Conservation (phyloP, 345 rosid genomes). For the Brassica juncea region DNA sequence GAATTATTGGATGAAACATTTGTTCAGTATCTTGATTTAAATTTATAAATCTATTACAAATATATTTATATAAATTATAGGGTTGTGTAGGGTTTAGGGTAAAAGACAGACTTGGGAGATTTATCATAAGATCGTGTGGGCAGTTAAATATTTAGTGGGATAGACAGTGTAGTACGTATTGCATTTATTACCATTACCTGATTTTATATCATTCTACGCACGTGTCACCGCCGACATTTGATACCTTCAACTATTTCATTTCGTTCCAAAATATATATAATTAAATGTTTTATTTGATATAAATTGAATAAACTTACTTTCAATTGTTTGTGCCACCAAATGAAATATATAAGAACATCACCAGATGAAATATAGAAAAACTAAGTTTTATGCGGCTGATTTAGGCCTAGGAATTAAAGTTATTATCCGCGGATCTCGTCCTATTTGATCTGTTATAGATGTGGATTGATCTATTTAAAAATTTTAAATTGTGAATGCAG, state of each 20-base stretch:
- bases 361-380: not conserved
- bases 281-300: not conserved
- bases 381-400: too few species aligned
- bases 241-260: slow-evolving; percentile 18
- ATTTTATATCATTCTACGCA: slow-evolving; percentile 31
- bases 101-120: slow-evolving; percentile 41
- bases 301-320: not conserved
- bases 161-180: slow-evolving; percentile 32
- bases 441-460: too few species aligned
- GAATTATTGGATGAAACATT: slow-evolving; percentile 40
- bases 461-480: too few species aligned
- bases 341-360: too few species aligned
- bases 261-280: not conserved
- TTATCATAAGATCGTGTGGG: slow-evolving; percentile 43
- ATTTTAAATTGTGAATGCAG: too few species aligned
- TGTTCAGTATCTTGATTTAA: not conserved
- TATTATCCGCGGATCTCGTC: too few species aligned
- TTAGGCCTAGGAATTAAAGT: too few species aligned
- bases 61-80: slow-evolving; percentile 4
- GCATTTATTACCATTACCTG: slow-evolving; percentile 34
- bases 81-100: slow-evolving; percentile 26
- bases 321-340: not conserved
- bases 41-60: not conserved
- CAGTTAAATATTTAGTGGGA: slow-evolving; percentile 39
- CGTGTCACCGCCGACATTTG: slow-evolving; percentile 44